Evolutionary conservation across 371 early-diverging fungal genomes (phyloP).

Genomic region (Apophysomyces variabilis): DNA sequence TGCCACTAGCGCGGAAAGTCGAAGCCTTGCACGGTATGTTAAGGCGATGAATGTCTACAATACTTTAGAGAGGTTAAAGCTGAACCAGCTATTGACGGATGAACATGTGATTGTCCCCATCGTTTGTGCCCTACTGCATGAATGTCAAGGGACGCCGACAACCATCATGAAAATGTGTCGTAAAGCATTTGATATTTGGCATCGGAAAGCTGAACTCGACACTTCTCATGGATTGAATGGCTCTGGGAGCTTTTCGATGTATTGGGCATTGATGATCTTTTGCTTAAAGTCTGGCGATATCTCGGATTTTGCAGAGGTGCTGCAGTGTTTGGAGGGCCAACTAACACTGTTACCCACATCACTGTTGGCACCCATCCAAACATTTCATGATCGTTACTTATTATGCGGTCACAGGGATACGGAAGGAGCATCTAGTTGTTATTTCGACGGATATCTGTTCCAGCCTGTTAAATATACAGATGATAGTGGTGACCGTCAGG

Average conservation of each 20-base stretch:
- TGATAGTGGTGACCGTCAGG: constrained; percentile 12
- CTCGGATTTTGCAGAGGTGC: constrained; percentile 23
- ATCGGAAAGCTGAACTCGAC: constrained; percentile 23
- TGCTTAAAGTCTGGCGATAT: constrained; percentile 33
- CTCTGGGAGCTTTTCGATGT: constrained; percentile 18
- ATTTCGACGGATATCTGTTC: constrained; percentile 43
- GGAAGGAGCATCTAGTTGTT: constrained; percentile 20
- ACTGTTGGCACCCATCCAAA: constrained; percentile 36
- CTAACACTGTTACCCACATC: constrained; percentile 26
- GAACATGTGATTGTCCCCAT: constrained; percentile 43
- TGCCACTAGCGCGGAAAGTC: constrained; percentile 35
- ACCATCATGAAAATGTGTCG: constrained; percentile 27
- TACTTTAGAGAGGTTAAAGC: constrained; percentile 23
- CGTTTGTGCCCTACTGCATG: constrained; percentile 32
- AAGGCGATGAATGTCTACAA: constrained; percentile 39
- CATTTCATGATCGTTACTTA: constrained; percentile 36
- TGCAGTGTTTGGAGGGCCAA: constrained; percentile 9
- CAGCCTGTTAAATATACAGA: constrained; percentile 29
- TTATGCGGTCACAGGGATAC: constrained; percentile 7
- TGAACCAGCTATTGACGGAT: constrained; percentile 32
- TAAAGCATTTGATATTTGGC: constrained; percentile 37
- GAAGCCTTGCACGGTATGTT: constrained; percentile 27
- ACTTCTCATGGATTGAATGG: not conserved
- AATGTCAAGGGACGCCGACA: constrained; percentile 30
- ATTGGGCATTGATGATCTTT: constrained; percentile 38